These are phyloP conservation scores for Naganishia liquefaciens DNA, from an alignment of 1,284 basidiomycete species.

Conservation along the genomic window DNA sequence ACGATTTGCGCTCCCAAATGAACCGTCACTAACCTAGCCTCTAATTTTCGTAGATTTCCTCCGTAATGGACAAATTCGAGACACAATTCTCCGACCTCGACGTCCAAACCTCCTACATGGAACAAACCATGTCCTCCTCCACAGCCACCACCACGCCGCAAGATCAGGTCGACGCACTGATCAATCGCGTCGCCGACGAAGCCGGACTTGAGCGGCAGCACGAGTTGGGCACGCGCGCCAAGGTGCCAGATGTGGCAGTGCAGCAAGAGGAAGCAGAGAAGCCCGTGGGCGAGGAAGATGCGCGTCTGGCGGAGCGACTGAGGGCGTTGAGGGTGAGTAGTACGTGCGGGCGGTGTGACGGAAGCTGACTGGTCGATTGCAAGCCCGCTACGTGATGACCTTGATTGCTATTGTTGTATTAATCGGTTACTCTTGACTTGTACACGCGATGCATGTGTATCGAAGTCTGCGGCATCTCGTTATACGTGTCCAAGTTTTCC, in stretches of 20 bases:
- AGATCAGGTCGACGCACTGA: conserved; percentile 90
- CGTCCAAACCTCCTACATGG: conserved; percentile 98
- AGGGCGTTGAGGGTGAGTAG: conserved; percentile 48
- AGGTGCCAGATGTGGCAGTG: conserved; percentile 55
- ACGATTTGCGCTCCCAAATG: background rate
- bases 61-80: conserved; percentile 99
- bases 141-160: conserved; percentile 92
- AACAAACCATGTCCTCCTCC: conserved; percentile 90
- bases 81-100: conserved; percentile 94
- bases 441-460: no score
- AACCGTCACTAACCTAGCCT: background rate
- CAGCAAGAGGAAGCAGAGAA: conserved; percentile 49
- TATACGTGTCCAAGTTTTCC: no score
- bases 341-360: no score
- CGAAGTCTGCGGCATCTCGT: no score
- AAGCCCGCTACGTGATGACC: no score
- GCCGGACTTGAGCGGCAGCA: conserved; percentile 95
- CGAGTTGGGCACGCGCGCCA: conserved; percentile 66
- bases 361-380: no score
- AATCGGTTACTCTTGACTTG: no score
- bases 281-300: conserved; percentile 46
- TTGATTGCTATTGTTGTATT: no score
- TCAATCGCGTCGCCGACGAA: conserved; percentile 95
- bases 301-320: conserved; percentile 44
- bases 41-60: conserved; percentile 70